A percentile compares a stretch with the other conserved stretches of the same genome.
These are phyloP conservation scores for Lichtheimia ornata DNA, from an alignment of 371 early-diverging fungal genomes.

Conservation along the genomic window DNA sequence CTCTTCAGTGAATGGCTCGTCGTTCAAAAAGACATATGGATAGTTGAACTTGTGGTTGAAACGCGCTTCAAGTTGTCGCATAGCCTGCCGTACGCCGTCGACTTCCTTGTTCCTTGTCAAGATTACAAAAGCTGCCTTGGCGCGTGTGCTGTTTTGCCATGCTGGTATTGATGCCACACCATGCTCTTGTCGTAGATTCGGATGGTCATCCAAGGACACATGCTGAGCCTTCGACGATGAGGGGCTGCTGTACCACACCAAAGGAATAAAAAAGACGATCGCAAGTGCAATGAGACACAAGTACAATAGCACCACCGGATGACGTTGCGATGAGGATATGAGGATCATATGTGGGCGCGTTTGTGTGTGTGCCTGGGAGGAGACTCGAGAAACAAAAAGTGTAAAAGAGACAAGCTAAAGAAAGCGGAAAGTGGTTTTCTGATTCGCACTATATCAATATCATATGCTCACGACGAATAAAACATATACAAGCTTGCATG, in stretches of 20 bases:
- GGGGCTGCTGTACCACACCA: neutral
- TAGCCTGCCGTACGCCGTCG: conserved; percentile 60
- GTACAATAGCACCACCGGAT: conserved; percentile 1
- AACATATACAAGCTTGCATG: too few relatives aligned
- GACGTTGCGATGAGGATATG: conserved; percentile 1
- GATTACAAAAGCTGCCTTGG: conserved; percentile 70
- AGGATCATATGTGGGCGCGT: neutral
- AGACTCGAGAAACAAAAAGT: too few relatives aligned
- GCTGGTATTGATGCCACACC: conserved; percentile 14
- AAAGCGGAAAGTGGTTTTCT: too few relatives aligned
- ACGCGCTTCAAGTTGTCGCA: conserved; percentile 77
- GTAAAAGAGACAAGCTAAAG: too few relatives aligned
- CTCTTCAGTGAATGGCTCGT: conserved; percentile 76
- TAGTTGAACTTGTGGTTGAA: conserved; percentile 85
- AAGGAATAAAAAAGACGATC: neutral
- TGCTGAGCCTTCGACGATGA: too few relatives aligned
- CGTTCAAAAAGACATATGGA: conserved; percentile 87
- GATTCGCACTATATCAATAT: too few relatives aligned
- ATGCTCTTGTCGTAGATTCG: too few relatives aligned
- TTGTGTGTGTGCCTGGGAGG: too few relatives aligned
- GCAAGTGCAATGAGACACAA: conserved; percentile 1
- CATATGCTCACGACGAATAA: too few relatives aligned
- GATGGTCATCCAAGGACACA: too few relatives aligned
- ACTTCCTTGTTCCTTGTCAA: conserved; percentile 77
- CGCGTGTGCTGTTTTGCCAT: conserved; percentile 43